phyloP scores from a whole-genome alignment of 2,329 filamentous ascomycete genomes.

The Byssochlamys sp. region DNA sequence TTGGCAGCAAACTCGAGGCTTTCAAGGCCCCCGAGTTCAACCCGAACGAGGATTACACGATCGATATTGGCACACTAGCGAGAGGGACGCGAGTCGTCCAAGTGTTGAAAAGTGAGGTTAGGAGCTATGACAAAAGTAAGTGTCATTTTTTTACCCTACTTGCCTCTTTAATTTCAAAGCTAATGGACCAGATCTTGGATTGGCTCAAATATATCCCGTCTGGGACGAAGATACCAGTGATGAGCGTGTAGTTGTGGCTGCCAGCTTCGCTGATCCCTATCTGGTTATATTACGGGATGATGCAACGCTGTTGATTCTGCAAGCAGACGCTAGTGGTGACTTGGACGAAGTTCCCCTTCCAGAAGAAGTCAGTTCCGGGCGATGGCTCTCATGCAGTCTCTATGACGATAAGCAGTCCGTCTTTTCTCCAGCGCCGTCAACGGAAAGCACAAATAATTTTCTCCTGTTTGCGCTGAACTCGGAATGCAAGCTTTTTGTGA shows the following conservation, averaged over 20 bases:
- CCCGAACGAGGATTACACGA: constrained; percentile 71
- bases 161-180: constrained; percentile 4
- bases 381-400: constrained; percentile 75
- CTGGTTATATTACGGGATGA: constrained; percentile 76
- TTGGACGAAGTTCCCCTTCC: constrained; percentile 68
- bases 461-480: constrained; percentile 69
- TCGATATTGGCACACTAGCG: constrained; percentile 78
- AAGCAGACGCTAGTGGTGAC: constrained; percentile 72
- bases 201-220: constrained; percentile 87
- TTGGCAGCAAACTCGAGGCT: constrained; percentile 63
- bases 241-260: constrained; percentile 64
- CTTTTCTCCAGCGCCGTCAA: constrained; percentile 36
- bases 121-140: constrained; percentile 82
- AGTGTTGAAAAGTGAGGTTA: constrained; percentile 73
- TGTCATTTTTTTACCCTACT: constrained; percentile 11
- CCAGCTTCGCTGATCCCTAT: constrained; percentile 80
- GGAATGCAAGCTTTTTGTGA: constrained; percentile 64
- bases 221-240: constrained; percentile 78
- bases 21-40: constrained; percentile 84
- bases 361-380: constrained; percentile 50
- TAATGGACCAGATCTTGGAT: constrained; percentile 57
- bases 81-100: constrained; percentile 74
- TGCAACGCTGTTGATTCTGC: constrained; percentile 65
- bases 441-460: constrained; percentile 39
- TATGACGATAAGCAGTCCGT: constrained; percentile 59